Base-by-base conservation (phyloP, 2,329 filamentous ascomycete species). In the Fonsecaea pedrosoi region DNA sequence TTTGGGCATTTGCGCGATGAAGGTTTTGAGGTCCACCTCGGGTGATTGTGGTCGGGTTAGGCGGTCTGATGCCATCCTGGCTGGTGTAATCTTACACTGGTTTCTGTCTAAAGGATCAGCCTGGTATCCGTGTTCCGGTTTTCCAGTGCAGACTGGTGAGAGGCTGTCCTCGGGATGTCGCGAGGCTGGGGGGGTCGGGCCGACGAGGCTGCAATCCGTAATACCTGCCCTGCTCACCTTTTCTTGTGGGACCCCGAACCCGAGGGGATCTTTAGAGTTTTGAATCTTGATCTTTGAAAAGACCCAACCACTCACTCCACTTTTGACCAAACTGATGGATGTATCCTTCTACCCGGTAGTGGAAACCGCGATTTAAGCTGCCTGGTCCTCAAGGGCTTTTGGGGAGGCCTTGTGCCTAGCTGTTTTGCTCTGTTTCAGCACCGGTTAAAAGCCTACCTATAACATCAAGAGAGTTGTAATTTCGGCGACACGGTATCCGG, bases 1-100 rank as follows among this genome's bases (percentile, higher is more conserved):
- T 30, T 72, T 72, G 50, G 71, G 71, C 63, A 72, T 70, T 9
- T 58, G 68, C 18, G 60, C 62, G 38, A 72, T 68, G 30, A 66
- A 72, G 58, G 66, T 38, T 57, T 64, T 62, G 53, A 72, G 62
- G 38, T 70, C 68, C 18, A 61, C 53, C 34, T 32, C 34, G 9
- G 45, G 42, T 3, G 45, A 38, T 25, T 54, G 48, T 7, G n/a
- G 34, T 13, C 54, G 59, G 30, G 48, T 54, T 54, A 34, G 8
- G 59, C 9, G 13, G 6, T 40, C 45, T 15, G 45, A 38, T 7
- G 48, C 59, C 59, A 61, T 61, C 18, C 18, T 50, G 21, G 21
- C 18, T 4, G 18, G 40, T 15, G 40, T 7, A n/a, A 25, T 10
- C 18, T 45, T 25, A 25, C 10, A 10, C 42, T 48, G n/a, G n/a